These are phyloP conservation scores for Oryza meyeriana DNA, from an alignment of 176 grass and related monocot species.

Conservation along the genomic window DNA sequence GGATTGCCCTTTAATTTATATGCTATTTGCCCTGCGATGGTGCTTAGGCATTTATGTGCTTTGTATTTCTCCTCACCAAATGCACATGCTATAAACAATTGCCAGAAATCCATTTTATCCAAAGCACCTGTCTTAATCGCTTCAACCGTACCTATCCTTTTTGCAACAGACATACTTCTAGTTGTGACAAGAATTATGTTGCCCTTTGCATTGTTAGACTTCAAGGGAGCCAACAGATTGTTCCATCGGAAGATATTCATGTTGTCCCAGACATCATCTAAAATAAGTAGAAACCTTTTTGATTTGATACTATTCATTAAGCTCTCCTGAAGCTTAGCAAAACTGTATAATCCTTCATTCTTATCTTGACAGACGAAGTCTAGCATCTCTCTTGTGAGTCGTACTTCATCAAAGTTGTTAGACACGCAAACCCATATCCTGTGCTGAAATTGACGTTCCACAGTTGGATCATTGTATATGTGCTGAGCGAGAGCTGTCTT, in stretches of 20 bases:
- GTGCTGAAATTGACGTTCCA: background rate
- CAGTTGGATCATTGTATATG: background rate
- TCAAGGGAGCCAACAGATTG: background rate
- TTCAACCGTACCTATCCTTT: conserved; percentile 2
- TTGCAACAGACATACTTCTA: conserved; percentile 18
- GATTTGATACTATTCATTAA: background rate
- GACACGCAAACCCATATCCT: conserved; percentile 25
- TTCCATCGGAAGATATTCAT: background rate
- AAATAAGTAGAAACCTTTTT: conserved; percentile 4
- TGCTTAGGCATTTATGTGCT: background rate
- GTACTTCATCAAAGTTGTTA: background rate
- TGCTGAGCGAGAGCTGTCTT: conserved; percentile 25
- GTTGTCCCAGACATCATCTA: conserved; percentile 40
- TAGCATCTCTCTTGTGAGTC: conserved; percentile 17
- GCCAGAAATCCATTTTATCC: background rate
- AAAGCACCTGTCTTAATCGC: background rate
- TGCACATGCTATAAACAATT: conserved; percentile 26
- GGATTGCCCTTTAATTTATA: background rate
- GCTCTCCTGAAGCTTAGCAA: background rate
- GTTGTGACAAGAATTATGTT: conserved; percentile 29
- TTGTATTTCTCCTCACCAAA: conserved; percentile 22
- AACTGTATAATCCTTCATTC: background rate
- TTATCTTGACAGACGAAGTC: background rate
- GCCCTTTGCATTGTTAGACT: background rate
- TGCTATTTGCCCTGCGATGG: background rate